Conservation (phyloP, 2,329 filamentous ascomycete genomes). For the Eutypa lata region DNA sequence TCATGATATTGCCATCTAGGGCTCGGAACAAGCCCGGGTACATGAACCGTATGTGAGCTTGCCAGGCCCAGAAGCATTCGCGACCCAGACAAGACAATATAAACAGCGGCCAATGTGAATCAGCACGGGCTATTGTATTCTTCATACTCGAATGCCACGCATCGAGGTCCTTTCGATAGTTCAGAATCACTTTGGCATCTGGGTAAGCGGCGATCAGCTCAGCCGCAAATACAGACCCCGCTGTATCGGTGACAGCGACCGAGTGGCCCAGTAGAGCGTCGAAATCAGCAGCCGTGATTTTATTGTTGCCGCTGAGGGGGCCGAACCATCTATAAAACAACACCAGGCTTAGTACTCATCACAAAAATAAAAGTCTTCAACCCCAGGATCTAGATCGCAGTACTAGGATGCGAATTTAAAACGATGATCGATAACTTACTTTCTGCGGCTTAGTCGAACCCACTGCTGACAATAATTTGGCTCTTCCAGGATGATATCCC, state of each 20-base stretch:
- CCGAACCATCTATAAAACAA: conserved; percentile 15
- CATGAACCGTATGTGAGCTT: conserved; percentile 26
- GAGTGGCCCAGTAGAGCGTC: conserved; percentile 25
- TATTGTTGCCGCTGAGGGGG: conserved; percentile 6
- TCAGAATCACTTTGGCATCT: conserved; percentile 45
- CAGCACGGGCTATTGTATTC: conserved; percentile 22
- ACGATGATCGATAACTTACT: conserved; percentile 10
- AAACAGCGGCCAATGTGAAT: conserved; percentile 27
- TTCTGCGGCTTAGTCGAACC: conserved; percentile 22
- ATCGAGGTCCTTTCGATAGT: conserved; percentile 35
- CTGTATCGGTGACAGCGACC: conserved; percentile 39
- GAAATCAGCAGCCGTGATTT: conserved; percentile 20
- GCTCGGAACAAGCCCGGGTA: conserved; percentile 28
- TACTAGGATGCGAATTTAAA: neutral
- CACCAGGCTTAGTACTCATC: too few relatives aligned
- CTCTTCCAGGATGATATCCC: conserved; percentile 30
- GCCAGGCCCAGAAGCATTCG: conserved; percentile 31
- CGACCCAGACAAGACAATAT: conserved; percentile 23
- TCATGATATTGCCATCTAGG: conserved; percentile 23
- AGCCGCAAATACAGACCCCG: conserved; percentile 36
- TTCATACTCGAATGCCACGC: conserved; percentile 35
- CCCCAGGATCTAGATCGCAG: neutral
- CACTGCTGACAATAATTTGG: conserved; percentile 18
- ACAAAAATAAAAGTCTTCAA: neutral
- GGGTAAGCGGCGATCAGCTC: conserved; percentile 46